Percentiles rank a stretch among this genome's conserved stretches.
Evolutionary conservation across 345 rosid species (phyloP).

Genomic region (Carallia pectinifolia): DNA sequence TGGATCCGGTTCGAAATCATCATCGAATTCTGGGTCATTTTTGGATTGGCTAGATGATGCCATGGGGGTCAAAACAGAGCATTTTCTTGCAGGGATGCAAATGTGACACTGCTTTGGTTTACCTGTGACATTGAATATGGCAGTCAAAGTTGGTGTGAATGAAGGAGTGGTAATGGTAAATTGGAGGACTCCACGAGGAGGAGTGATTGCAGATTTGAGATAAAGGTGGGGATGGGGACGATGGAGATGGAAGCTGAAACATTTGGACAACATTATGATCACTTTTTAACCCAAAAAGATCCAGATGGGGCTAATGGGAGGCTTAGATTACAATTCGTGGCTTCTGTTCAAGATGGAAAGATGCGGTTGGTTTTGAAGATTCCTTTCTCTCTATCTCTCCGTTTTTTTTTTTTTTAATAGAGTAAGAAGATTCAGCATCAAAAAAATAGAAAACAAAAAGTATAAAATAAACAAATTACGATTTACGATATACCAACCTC

Average conservation of each 20-base stretch:
- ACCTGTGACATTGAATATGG: conserved; percentile 11
- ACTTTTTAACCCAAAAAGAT: conserved; percentile 15
- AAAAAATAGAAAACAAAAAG: no score
- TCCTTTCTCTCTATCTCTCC: neutral
- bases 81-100: conserved; percentile 7
- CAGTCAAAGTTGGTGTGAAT: conserved; percentile 5
- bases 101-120: neutral
- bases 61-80: conserved; percentile 28
- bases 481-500: no score
- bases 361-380: conserved; percentile 16
- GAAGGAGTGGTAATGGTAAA: neutral
- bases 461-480: no score
- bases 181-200: conserved; percentile 14
- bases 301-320: conserved; percentile 1
- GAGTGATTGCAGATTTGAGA: conserved; percentile 17
- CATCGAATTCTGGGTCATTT: conserved; percentile 23
- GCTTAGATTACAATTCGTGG: conserved; percentile 33
- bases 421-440: no score
- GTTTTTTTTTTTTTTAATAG: no score
- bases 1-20: conserved; percentile 47
- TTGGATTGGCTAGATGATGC: conserved; percentile 25
- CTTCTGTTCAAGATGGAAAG: conserved; percentile 22
- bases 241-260: conserved; percentile 51
- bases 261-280: conserved; percentile 49
- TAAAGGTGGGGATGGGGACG: conserved; percentile 32